Conservation (phyloP, 352 stramenopile genomes). For the Globisporangium camurandrum region DNA sequence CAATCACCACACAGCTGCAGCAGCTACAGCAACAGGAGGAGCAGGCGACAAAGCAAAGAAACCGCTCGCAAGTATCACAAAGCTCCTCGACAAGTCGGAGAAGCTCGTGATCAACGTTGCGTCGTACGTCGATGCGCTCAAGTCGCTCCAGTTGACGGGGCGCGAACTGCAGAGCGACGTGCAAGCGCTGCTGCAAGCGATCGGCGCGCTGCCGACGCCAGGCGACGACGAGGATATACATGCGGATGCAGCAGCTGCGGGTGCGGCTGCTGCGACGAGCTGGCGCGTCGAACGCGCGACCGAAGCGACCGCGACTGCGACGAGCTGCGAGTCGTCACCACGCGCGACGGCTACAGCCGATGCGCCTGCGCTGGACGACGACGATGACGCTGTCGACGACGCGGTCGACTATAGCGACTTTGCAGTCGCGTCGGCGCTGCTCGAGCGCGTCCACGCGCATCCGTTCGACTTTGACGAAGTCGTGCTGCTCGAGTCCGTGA, state of each 20-base stretch:
- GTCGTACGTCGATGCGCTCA: constrained; percentile 47
- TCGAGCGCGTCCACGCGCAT: constrained; percentile 61
- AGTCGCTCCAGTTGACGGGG: constrained; percentile 45
- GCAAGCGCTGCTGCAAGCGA: constrained; percentile 38
- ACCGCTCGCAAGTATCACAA: constrained; percentile 53
- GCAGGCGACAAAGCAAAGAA: constrained; percentile 46
- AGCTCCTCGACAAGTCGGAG: constrained; percentile 60
- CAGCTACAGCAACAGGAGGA: constrained; percentile 1
- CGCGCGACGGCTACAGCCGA: neutral
- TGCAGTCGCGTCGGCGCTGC: constrained; percentile 33
- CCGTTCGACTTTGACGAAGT: constrained; percentile 75
- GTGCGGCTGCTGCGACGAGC: neutral
- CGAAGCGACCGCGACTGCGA: too few relatives aligned
- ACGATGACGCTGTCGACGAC: neutral
- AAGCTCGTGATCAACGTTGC: constrained; percentile 54
- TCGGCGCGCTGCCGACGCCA: constrained; percentile 26
- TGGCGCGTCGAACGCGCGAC: neutral
- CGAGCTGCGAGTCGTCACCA: neutral
- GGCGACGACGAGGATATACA: constrained; percentile 4
- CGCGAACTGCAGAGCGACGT: constrained; percentile 42
- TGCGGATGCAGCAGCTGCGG: neutral
- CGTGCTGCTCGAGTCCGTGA: constrained; percentile 37
- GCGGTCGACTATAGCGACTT: constrained; percentile 22
- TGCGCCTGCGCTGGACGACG: neutral
- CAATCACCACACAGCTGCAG: constrained; percentile 6